Evolutionary conservation across 495 filamentous ascomycete species (phyloP).

Genomic region (Copromyces sp.): DNA sequence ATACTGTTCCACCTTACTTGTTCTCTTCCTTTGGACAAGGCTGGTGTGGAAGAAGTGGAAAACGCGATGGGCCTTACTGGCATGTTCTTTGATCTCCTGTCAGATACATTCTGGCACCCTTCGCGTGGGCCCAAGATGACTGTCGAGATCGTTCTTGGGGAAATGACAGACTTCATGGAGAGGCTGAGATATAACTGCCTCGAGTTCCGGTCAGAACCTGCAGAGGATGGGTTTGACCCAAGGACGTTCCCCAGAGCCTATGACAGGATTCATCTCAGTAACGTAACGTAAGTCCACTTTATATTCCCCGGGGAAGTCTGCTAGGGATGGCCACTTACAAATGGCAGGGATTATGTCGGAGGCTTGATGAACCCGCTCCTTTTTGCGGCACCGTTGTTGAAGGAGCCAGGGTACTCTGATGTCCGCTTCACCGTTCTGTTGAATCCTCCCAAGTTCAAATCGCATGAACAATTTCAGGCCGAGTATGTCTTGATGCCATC

Average conservation of each 20-base stretch:
- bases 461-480: constrained; percentile 17
- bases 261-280: constrained; percentile 29
- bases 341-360: constrained; percentile 27
- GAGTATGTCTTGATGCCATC: constrained; percentile 22
- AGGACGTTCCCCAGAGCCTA: constrained; percentile 20
- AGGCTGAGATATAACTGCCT: constrained; percentile 19
- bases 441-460: constrained; percentile 11
- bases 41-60: background rate
- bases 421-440: constrained; percentile 17
- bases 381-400: constrained; percentile 25
- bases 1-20: no score
- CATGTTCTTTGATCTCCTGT: constrained; percentile 9
- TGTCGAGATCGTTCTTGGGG: constrained; percentile 16
- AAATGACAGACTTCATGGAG: constrained; percentile 23
- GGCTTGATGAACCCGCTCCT: constrained; percentile 21
- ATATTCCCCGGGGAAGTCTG: background rate
- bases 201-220: constrained; percentile 8
- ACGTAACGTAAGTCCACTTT: constrained; percentile 25
- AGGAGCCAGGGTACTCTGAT: constrained; percentile 8
- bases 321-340: background rate
- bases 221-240: constrained; percentile 1
- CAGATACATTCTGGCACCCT: constrained; percentile 8
- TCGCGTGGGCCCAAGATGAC: constrained; percentile 8
- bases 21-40: background rate
- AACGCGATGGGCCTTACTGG: constrained; percentile 3